These are phyloP conservation scores for Backusella circina DNA, from an alignment of 192 early-diverging fungal species.

Conservation along the genomic window DNA sequence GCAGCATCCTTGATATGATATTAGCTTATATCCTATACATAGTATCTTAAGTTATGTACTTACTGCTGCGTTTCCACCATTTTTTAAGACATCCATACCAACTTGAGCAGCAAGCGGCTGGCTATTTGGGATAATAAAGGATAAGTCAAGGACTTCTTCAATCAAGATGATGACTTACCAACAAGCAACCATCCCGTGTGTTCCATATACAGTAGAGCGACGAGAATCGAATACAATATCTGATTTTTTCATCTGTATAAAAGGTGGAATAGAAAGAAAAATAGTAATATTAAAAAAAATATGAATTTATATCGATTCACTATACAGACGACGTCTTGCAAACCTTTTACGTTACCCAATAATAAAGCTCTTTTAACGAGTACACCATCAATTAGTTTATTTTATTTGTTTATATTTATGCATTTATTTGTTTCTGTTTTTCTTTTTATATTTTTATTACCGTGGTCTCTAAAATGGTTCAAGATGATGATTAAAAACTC, in stretches of 20 bases:
- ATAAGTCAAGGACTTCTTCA: background rate
- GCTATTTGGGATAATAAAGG: constrained; percentile 24
- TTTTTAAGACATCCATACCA: constrained; percentile 55
- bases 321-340: too few species aligned
- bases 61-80: constrained; percentile 75
- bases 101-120: constrained; percentile 70
- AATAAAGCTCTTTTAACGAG: too few species aligned
- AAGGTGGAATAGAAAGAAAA: background rate
- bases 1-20: constrained; percentile 44
- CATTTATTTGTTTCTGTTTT: too few species aligned
- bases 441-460: too few species aligned
- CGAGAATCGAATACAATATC: background rate
- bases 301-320: too few species aligned
- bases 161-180: constrained; percentile 7
- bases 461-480: too few species aligned
- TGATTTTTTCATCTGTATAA: background rate
- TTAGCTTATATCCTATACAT: background rate
- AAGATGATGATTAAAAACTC: too few species aligned
- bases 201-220: background rate
- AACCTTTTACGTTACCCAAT: too few species aligned
- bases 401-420: too few species aligned
- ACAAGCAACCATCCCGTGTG: constrained; percentile 39
- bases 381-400: too few species aligned
- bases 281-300: background rate
- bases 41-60: background rate